These are phyloP conservation scores for Nicotiana sylvestris DNA, from an alignment of 257 asterid species.

Conservation along the genomic window DNA sequence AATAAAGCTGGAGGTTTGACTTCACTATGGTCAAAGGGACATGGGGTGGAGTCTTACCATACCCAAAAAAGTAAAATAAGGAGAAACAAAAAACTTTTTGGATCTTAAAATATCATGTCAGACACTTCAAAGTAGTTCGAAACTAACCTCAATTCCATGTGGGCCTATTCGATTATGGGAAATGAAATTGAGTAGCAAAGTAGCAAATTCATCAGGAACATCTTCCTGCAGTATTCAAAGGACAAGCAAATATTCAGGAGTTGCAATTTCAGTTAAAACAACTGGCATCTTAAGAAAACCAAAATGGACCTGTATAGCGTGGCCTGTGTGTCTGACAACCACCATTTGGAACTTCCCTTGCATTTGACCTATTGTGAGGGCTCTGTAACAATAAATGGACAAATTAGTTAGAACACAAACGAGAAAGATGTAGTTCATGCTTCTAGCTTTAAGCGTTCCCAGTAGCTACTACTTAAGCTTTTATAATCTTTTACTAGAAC, in stretches of 20 bases:
- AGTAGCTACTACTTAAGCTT: background rate
- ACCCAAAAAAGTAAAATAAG: background rate
- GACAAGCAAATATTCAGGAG: slow-evolving; percentile 7
- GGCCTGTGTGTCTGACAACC: slow-evolving; percentile 90
- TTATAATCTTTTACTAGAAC: background rate
- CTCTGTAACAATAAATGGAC: slow-evolving; percentile 38
- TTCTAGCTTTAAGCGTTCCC: background rate
- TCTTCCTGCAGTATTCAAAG: slow-evolving; percentile 61
- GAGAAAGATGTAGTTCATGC: background rate
- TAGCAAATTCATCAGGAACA: slow-evolving; percentile 81
- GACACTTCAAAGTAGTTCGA: background rate
- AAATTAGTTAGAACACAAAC: background rate
- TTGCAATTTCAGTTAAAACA: slow-evolving; percentile 1
- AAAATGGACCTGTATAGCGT: slow-evolving; percentile 79
- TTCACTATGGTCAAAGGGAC: too few species aligned
- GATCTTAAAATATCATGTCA: background rate
- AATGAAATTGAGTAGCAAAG: slow-evolving; percentile 60
- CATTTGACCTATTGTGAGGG: slow-evolving; percentile 96
- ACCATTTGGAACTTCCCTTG: slow-evolving; percentile 99
- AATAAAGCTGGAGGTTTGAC: background rate
- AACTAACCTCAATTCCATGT: slow-evolving; percentile 74
- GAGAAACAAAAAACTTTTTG: background rate
- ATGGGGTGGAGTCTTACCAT: background rate
- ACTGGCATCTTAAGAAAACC: slow-evolving; percentile 2
- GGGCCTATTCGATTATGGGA: slow-evolving; percentile 81